Conservation (phyloP, 805 yeast species). For the Suhomyces xylopsoci region DNA sequence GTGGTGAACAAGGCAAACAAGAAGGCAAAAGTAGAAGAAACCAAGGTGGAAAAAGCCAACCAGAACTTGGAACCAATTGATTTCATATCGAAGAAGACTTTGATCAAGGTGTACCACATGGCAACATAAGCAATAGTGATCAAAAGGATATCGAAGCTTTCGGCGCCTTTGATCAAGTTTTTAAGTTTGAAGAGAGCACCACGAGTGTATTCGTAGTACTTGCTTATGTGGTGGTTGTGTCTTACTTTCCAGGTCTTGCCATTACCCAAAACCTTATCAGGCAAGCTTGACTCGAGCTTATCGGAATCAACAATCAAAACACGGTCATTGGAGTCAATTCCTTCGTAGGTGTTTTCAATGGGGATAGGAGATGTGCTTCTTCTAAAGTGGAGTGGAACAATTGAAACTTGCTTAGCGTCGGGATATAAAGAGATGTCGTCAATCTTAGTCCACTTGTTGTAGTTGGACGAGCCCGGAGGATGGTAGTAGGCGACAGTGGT, state of each 20-base stretch:
- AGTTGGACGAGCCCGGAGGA: slow-evolving; percentile 32
- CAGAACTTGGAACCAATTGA: slow-evolving; percentile 80
- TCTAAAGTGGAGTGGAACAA: slow-evolving; percentile 59
- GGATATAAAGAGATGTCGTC: slow-evolving; percentile 40
- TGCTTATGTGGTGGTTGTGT: slow-evolving; percentile 53
- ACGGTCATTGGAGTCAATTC: slow-evolving; percentile 42
- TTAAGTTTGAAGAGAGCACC: slow-evolving; percentile 39
- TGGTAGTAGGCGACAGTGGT: slow-evolving; percentile 31
- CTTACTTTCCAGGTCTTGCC: slow-evolving; percentile 62
- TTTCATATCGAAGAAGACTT: slow-evolving; percentile 73
- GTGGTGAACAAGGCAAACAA: slow-evolving; percentile 68
- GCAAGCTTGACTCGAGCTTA: slow-evolving; percentile 21
- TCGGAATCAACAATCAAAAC: slow-evolving; percentile 37
- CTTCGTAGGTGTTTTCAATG: slow-evolving; percentile 36
- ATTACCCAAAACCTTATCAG: slow-evolving; percentile 27
- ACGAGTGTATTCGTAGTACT: slow-evolving; percentile 51
- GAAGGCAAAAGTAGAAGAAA: slow-evolving; percentile 80
- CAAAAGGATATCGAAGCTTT: slow-evolving; percentile 77
- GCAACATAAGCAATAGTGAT: slow-evolving; percentile 80
- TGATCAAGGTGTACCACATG: slow-evolving; percentile 79
- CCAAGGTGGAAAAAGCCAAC: slow-evolving; percentile 76
- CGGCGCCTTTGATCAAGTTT: slow-evolving; percentile 63
- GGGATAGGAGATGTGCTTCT: slow-evolving; percentile 40
- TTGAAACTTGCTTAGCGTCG: slow-evolving; percentile 44
- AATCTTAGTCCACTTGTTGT: slow-evolving; percentile 48